Evolutionary conservation across 805 yeast species (phyloP).

Genomic region (Metschnikowia lochheadii): DNA sequence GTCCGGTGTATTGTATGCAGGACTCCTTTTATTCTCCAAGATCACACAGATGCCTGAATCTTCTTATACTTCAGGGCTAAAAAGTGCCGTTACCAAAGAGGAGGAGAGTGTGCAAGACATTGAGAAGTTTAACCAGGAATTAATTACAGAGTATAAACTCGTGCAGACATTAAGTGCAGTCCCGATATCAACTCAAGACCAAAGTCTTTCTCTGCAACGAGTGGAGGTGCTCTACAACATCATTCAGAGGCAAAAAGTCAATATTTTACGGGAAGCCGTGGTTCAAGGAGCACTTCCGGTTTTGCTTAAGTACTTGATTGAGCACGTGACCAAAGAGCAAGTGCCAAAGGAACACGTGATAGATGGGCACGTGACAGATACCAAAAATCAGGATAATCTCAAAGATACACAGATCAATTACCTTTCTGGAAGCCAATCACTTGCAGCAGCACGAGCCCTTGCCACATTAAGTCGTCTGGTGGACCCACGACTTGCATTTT

Average conservation of each 20-base stretch:
- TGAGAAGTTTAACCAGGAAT: conserved; percentile 28
- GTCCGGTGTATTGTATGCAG: conserved; percentile 35
- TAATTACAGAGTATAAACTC: conserved; percentile 24
- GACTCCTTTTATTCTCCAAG: conserved; percentile 38
- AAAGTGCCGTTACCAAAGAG: conserved; percentile 24
- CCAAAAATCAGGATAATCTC: not conserved
- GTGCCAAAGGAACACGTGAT: no score
- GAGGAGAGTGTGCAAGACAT: conserved; percentile 24
- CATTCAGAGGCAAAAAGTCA: conserved; percentile 23
- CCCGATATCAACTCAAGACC: not conserved
- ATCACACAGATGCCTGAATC: conserved; percentile 24
- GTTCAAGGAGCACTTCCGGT: conserved; percentile 44
- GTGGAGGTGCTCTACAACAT: conserved; percentile 35
- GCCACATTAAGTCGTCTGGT: conserved; percentile 43
- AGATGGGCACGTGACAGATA: conserved; percentile 22
- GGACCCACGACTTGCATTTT: conserved; percentile 41
- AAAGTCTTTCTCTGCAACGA: conserved; percentile 1
- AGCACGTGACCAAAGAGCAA: conserved; percentile 17
- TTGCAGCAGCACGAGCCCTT: conserved; percentile 37
- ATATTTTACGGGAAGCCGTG: conserved; percentile 33
- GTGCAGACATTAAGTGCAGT: conserved; percentile 11
- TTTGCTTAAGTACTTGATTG: conserved; percentile 36
- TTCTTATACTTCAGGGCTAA: conserved; percentile 24
- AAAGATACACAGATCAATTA: no score
- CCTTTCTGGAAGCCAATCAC: conserved; percentile 16